Conservation (phyloP, 2,329 filamentous ascomycete species). For the Trichoderma harzianum region DNA sequence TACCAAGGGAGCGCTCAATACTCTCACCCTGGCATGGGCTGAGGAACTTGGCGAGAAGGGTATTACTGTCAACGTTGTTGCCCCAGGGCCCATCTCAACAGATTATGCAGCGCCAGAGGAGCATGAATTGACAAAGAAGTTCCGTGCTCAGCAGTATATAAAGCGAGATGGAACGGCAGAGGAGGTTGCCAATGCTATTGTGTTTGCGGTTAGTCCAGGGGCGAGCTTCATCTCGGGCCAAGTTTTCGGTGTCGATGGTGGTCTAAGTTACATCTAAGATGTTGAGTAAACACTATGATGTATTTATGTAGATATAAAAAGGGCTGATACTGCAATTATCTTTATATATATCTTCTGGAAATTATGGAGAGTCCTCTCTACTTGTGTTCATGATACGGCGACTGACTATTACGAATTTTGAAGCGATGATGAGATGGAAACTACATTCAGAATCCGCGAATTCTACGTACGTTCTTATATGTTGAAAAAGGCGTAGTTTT, state of each 20-base stretch:
- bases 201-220: conserved; percentile 21
- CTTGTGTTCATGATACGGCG: neutral
- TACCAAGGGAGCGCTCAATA: conserved; percentile 58
- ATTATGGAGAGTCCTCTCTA: neutral
- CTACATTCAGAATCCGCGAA: neutral
- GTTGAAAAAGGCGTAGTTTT: neutral
- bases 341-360: neutral
- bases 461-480: neutral
- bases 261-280: conserved; percentile 3
- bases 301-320: neutral
- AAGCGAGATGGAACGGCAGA: conserved; percentile 21
- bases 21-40: conserved; percentile 51
- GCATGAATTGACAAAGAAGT: conserved; percentile 38
- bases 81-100: conserved; percentile 47
- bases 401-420: neutral
- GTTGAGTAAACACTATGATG: fast-evolving
- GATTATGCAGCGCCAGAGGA: conserved; percentile 48
- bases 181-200: conserved; percentile 22
- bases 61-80: conserved; percentile 45
- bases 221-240: conserved; percentile 23
- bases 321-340: neutral
- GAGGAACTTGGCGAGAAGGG: conserved; percentile 53
- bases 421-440: neutral
- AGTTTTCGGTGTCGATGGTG: conserved; percentile 23
- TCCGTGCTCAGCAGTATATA: conserved; percentile 27